Percentiles rank a stretch among this genome's conserved stretches.
Evolutionary conservation across 2,329 filamentous ascomycete genomes (phyloP).

Genomic region (Fusarium anguioides): DNA sequence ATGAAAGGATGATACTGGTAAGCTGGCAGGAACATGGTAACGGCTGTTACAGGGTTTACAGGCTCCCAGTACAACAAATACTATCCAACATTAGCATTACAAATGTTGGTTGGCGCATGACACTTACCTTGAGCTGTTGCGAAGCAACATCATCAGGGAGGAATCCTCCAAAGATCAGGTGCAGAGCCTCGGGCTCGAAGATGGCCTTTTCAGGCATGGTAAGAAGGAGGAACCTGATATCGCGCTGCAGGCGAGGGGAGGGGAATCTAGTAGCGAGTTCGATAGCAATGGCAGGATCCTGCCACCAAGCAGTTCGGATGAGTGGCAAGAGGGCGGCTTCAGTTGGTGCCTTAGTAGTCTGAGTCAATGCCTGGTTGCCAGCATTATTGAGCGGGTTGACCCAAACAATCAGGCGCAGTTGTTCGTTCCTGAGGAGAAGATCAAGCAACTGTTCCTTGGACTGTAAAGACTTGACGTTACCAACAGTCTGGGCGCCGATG

Average conservation of each 20-base stretch:
- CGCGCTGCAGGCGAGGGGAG: constrained; percentile 75
- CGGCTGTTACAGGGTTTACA: constrained; percentile 90
- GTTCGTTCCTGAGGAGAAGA: constrained; percentile 84
- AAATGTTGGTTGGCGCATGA: background rate
- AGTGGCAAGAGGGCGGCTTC: constrained; percentile 69
- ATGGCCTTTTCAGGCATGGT: constrained; percentile 87
- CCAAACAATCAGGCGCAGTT: constrained; percentile 88
- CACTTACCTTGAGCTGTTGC: constrained; percentile 82
- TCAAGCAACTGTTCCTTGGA: constrained; percentile 86
- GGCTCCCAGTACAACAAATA: constrained; percentile 94
- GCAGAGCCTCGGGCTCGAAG: constrained; percentile 82
- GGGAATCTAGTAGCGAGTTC: constrained; percentile 85
- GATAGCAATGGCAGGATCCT: constrained; percentile 87
- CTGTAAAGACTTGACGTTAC: constrained; percentile 73
- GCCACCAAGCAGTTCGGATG: constrained; percentile 85
- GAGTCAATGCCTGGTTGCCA: constrained; percentile 52
- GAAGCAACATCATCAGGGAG: constrained; percentile 80
- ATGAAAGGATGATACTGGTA: constrained; percentile 94
- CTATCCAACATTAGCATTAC: constrained; percentile 54
- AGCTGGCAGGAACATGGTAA: constrained; percentile 91
- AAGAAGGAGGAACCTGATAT: constrained; percentile 83
- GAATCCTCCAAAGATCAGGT: constrained; percentile 80
- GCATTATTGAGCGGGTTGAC: constrained; percentile 79
- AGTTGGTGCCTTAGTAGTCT: constrained; percentile 53
- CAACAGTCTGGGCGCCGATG: constrained; percentile 64